These are phyloP conservation scores for Begonia masoniana DNA, from an alignment of 306 rosid genomes.

Conservation along the genomic window DNA sequence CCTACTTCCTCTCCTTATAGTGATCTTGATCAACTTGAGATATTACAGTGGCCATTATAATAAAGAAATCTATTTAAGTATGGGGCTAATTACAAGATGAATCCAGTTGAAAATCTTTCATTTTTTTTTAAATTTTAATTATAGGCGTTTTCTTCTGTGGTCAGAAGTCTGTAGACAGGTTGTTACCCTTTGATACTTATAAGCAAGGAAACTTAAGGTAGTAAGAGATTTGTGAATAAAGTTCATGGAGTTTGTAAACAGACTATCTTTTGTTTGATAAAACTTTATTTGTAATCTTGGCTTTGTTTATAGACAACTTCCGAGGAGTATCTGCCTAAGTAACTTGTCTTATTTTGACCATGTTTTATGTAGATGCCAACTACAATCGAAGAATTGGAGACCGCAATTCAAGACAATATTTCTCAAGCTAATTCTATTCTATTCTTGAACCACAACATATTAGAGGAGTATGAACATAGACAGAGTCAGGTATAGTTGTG, in stretches of 20 bases:
- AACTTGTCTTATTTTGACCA: constrained; percentile 7
- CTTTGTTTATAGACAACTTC: neutral
- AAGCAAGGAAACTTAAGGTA: too few species aligned
- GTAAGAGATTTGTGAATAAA: too few species aligned
- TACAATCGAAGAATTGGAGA: constrained; percentile 81
- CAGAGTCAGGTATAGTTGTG: constrained; percentile 37
- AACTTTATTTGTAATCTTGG: neutral
- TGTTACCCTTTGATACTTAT: too few species aligned
- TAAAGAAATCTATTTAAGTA: too few species aligned
- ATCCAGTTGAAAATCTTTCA: too few species aligned
- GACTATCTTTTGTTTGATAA: neutral
- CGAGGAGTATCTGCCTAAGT: neutral
- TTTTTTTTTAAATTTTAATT: too few species aligned
- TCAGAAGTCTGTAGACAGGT: too few species aligned
- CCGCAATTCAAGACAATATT: constrained; percentile 67
- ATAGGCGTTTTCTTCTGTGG: too few species aligned
- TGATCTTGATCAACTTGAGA: too few species aligned
- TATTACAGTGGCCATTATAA: too few species aligned
- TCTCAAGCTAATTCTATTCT: constrained; percentile 79
- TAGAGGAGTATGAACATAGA: constrained; percentile 73
- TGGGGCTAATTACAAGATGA: too few species aligned
- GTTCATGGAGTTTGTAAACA: neutral
- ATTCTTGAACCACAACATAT: constrained; percentile 54
- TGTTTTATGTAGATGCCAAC: constrained; percentile 62
- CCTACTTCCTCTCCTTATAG: too few species aligned